Evolutionary conservation across 805 yeast species (phyloP), one percentile per base, ranked within the genome.

Genomic region (Yarrowia sp.): DNA sequence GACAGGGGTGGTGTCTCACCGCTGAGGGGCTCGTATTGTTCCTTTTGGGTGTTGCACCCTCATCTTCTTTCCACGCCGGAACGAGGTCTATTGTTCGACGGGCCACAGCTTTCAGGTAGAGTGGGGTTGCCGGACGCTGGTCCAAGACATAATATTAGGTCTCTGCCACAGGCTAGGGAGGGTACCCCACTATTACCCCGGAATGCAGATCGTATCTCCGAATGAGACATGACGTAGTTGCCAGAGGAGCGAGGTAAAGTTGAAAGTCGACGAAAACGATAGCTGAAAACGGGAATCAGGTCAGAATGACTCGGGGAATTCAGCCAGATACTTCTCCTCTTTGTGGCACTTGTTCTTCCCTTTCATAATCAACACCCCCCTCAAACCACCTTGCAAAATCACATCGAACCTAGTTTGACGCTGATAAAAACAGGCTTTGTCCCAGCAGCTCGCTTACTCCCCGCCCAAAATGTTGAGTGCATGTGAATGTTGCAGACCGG

Each of bases 381-480:
- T 3, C 38, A 9, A 36, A 10, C 10, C 38, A 36, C 38, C 13
- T 36, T 24, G 30, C 34, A 12, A 14, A 43, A 43, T 43, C 47
- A 44, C 49, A 44, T 44, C 36, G n/a, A 40, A 40, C 44, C 38
- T 30, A 14, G 24, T 20, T 3, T 9, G 9, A 24, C 38, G 38
- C 38, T 9, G 52, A 47, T 47, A 47, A 46, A 47, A 47, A 30
- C 10, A 34, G 0, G n/a, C 55, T 50, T 34, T 50, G 55, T 50
- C 24, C 14, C 5, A 15, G 19, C 15, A 15, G 6, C 61, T 55
- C 61, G 61, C 61, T 55, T 39, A 55, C 61, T 39, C 61, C 61
- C 46, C 61, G 61, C 61, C 60, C 46, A 58, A 58, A 58, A 42
- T 58, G 64, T 43, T 42, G 50, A 43, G 64, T 58, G 64, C 64